Conservation (phyloP, 805 yeast genomes). For the Candida succiphila region DNA sequence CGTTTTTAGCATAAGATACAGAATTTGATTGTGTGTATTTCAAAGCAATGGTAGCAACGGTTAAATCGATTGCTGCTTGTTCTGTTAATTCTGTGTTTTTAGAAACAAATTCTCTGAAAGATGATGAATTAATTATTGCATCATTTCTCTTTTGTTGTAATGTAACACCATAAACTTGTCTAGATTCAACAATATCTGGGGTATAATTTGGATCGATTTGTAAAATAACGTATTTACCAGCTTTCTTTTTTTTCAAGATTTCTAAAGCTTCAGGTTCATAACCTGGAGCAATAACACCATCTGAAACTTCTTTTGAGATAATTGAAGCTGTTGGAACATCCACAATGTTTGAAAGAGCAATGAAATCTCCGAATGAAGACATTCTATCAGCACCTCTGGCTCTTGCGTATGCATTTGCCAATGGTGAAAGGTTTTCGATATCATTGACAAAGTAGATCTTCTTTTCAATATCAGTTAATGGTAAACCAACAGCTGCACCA, state of each 20-base stretch:
- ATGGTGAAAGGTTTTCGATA: constrained; percentile 89
- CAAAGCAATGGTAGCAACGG: constrained; percentile 94
- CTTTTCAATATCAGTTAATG: constrained; percentile 84
- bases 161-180: constrained; percentile 94
- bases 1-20: constrained; percentile 96
- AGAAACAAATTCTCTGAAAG: constrained; percentile 89
- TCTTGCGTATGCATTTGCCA: constrained; percentile 97
- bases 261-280: constrained; percentile 87
- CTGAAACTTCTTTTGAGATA: constrained; percentile 94
- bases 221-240: constrained; percentile 92
- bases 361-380: constrained; percentile 98
- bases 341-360: constrained; percentile 93
- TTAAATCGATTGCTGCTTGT: constrained; percentile 87
- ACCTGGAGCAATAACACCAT: constrained; percentile 99
- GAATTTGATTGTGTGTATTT: constrained; percentile 98
- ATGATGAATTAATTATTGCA: constrained; percentile 83
- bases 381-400: constrained; percentile 99
- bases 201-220: constrained; percentile 92
- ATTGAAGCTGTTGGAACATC: constrained; percentile 95
- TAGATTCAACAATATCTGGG: constrained; percentile 74
- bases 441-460: constrained; percentile 92
- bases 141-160: constrained; percentile 97
- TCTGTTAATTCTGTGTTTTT: constrained; percentile 79
- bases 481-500: constrained; percentile 96
- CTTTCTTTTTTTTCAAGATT: constrained; percentile 84